Conservation (phyloP, 768 basidiomycete genomes). For the Trichaptum fuscoviolaceum region DNA sequence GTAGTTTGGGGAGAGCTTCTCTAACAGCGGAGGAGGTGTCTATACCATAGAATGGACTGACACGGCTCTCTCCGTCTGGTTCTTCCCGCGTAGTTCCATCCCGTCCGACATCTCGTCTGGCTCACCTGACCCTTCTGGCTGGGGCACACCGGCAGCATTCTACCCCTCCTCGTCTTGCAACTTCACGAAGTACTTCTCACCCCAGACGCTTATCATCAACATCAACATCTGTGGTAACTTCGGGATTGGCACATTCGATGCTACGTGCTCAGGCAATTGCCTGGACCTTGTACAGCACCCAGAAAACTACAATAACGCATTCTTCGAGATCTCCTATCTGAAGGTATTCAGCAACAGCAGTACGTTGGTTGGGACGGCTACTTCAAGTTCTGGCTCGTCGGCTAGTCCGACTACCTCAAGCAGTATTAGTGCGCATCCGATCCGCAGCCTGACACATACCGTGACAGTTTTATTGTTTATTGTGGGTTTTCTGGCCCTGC, state of each 20-base stretch:
- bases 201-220: constrained; percentile 24
- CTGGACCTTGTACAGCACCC: constrained; percentile 8
- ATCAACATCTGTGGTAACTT: constrained; percentile 22
- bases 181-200: constrained; percentile 19
- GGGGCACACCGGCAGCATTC: constrained; percentile 25
- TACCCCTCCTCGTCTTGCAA: constrained; percentile 23
- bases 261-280: constrained; percentile 8
- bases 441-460: too few species aligned
- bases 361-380: not conserved
- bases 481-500: too few species aligned
- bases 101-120: not conserved
- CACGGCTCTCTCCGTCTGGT: constrained; percentile 25
- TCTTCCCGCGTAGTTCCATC: constrained; percentile 22
- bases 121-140: constrained; percentile 8
- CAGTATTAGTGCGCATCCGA: too few species aligned
- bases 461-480: too few species aligned
- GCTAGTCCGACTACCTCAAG: too few species aligned
- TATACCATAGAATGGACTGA: constrained; percentile 11
- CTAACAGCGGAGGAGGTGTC: constrained; percentile 30
- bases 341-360: not conserved
- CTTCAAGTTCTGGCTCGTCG: too few species aligned
- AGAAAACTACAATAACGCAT: constrained; percentile 9
- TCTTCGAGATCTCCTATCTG: constrained; percentile 11
- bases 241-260: constrained; percentile 6
- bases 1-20: constrained; percentile 27